Base-by-base conservation (phyloP, 2,329 filamentous ascomycete genomes). In the Monosporascus sp. region DNA sequence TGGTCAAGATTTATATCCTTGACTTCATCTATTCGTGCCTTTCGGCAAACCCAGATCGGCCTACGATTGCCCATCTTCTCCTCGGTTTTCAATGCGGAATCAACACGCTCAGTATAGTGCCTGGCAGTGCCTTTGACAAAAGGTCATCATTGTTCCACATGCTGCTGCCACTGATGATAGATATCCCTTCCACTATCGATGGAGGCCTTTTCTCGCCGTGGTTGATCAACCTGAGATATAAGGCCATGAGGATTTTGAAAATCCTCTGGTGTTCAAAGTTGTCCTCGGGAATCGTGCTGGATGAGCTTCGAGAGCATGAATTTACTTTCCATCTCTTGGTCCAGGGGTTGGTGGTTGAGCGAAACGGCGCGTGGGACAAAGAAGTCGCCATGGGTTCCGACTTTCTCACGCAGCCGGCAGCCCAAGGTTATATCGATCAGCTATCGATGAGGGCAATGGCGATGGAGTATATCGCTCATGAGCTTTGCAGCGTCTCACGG, bases 31-130 rank as follows among this genome's bases (percentile, higher is more conserved):
- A 89, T 60, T 83, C 85, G 51, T 96, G 90, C 65, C 78, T 99
- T 3, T 80, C 82, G 51, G 84, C 87, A 37, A 87, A 86, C 25
- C 85, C 88, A 1, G 82, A 87, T 61, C 83, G 85, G 60, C 92
- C 94, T 5, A 95, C 88, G 2, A 86, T 99, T 60, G 94, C 93
- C 0, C 95, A 99, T 68, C 78, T 96, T 46, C 76, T 99, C 2
- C 82, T 99, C 5, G 94, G 94, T 0, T 97, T 99, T 68, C 81
- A 81, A 52, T 95, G 90, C 63, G 82, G 84, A 44, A 82, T 87
- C 37, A 85, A 84, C 57, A 80, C 80, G 9, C 75, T 97, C 2
- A 83, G 83, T 24, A 74, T 94, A 35, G 79, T 87, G 49, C 73
- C 83, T 1, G 81, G 84, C 27, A 82, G 90, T 47, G 72, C 88